Percentiles rank a stretch among this genome's conserved stretches.
phyloP scores from a whole-genome alignment of 2,329 filamentous ascomycete species.

The Corniculantispora saksenae region DNA sequence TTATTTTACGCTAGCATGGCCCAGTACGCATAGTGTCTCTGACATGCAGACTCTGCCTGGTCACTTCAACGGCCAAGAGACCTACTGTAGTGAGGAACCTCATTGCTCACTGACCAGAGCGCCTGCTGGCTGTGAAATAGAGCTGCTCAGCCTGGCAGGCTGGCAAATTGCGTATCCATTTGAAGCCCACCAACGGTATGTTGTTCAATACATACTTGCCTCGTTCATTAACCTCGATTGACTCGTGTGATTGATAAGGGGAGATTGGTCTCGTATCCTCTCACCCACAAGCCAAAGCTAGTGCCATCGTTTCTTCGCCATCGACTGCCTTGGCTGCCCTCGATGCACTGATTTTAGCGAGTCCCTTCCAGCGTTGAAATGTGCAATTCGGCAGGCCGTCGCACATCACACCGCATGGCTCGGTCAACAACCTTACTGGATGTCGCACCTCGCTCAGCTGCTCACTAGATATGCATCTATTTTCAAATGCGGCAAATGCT shows the following conservation, averaged over 20 bases:
- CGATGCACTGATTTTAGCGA: neutral
- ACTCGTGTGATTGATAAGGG: neutral
- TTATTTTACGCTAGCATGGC: slow-evolving; percentile 3
- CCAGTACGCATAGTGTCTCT: neutral
- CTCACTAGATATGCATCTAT: slow-evolving; percentile 6
- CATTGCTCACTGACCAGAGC: neutral
- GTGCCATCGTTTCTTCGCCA: neutral
- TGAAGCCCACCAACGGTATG: neutral
- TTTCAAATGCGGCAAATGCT: slow-evolving; percentile 15
- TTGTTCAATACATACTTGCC: neutral
- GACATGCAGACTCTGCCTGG: neutral
- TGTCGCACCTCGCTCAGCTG: neutral
- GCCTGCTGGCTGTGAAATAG: neutral
- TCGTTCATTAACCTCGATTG: neutral
- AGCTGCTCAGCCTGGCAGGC: neutral
- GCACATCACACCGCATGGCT: neutral
- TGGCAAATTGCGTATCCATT: neutral
- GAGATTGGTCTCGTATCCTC: slow-evolving; percentile 1
- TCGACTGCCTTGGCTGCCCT: neutral
- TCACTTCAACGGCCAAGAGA: neutral
- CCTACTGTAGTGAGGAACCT: neutral
- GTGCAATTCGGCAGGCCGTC: neutral
- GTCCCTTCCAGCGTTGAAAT: neutral
- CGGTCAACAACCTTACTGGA: neutral
- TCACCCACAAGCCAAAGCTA: neutral